Evolutionary conservation across 1,284 basidiomycete species (phyloP), one percentile per base, ranked within the genome.

Genomic region (Waitea zeae): DNA sequence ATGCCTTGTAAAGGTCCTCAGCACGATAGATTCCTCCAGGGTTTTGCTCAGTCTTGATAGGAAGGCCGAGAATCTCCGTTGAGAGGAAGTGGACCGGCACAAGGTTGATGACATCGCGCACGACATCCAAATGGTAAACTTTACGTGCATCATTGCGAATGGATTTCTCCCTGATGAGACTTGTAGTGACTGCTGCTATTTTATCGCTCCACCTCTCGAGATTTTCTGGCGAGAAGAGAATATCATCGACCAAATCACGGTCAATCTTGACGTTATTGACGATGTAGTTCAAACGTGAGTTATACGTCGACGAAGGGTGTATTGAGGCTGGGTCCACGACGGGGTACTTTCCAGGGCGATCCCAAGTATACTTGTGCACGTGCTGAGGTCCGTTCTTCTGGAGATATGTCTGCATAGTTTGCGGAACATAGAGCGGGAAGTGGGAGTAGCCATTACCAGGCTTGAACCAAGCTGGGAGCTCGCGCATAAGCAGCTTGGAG

Each of bases 371-470:
- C 38, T 68, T 60, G 42, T 83, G 82, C 32, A 62, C 49, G 17
- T 64, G 54, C 13, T 58, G 41, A 22, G 65, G 56, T 15, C 64
- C 64, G 35, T 86, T 47, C 30, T 75, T 64, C 34, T 51, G 59
- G 38, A 83, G 53, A 48, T 71, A 51, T 2, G 46, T 51, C 40
- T 66, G 54, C 83, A 84, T 82, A 17, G 72, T 49, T 5, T 62
- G 53, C 17, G 87, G 70, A 5, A 76, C 78, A 69, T 86, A 75
- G 41, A 90, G 64, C 22, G 87, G 82, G 71, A 89, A 87, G 65
- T 82, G 84, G 1, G 81, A 75, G 50, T 83, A 89, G 34, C 69
- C 58, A 42, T 74, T 80, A 49, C 80, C 71, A 46, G 70, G 64
- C 1, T 63, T 61, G 54, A 67, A 88, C 45, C 77, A 56, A 17